Conservation (phyloP, 176 grass and related monocot species). For the Zizania latifolia region DNA sequence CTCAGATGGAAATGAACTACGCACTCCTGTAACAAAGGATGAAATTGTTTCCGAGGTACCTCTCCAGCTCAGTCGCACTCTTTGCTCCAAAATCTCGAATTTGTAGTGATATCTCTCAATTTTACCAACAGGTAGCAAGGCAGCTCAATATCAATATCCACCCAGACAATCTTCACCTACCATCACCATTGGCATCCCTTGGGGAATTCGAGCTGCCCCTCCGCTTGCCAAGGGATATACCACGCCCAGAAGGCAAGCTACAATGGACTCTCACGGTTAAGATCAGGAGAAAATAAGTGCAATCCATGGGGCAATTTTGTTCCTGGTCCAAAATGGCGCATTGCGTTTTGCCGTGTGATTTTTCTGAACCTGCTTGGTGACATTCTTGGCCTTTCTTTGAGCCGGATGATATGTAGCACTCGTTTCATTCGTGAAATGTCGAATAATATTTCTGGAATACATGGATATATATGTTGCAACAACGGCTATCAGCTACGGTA, state of each 20-base stretch:
- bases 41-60: conserved; percentile 79
- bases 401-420: neutral
- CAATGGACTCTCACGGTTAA: conserved; percentile 90
- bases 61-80: neutral
- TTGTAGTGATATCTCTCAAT: neutral
- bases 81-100: neutral
- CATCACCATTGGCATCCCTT: conserved; percentile 48
- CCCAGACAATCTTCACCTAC: conserved; percentile 72
- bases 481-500: neutral
- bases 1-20: conserved; percentile 55
- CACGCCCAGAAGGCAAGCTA: conserved; percentile 66
- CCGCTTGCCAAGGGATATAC: conserved; percentile 69
- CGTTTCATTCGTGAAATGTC: neutral
- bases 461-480: neutral
- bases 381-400: neutral
- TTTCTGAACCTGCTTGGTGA: neutral
- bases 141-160: conserved; percentile 75
- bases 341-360: neutral
- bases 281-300: conserved; percentile 64
- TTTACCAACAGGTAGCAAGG: conserved; percentile 57
- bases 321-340: neutral
- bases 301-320: neutral
- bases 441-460: neutral
- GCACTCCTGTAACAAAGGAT: conserved; percentile 65
- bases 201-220: conserved; percentile 89